Evolutionary conservation across 768 basidiomycete genomes (phyloP).

Genomic region (Cystobasidiopsis lactophilus): DNA sequence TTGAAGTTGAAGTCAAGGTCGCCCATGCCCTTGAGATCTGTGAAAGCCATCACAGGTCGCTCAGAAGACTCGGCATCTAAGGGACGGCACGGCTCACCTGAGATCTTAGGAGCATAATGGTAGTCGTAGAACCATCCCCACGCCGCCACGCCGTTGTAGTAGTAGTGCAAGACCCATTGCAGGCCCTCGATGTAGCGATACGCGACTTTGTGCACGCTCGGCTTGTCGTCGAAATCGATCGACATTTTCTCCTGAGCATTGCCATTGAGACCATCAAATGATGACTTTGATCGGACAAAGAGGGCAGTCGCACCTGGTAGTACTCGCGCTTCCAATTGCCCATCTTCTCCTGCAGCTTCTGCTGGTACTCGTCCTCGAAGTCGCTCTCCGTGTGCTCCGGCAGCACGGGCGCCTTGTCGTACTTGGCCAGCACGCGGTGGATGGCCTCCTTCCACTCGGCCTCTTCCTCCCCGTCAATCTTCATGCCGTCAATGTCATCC

Average conservation of each 20-base stretch:
- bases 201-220: constrained; percentile 45
- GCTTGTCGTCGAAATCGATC: constrained; percentile 44
- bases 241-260: constrained; percentile 79
- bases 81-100: constrained; percentile 41
- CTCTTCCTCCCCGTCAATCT: constrained; percentile 17
- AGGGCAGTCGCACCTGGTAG: constrained; percentile 40
- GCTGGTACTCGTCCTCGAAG: constrained; percentile 57
- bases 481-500: constrained; percentile 24
- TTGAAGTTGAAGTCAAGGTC: constrained; percentile 69
- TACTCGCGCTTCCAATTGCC: constrained; percentile 76
- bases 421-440: constrained; percentile 64
- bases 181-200: constrained; percentile 77
- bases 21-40: constrained; percentile 42
- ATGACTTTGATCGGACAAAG: not conserved
- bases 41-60: constrained; percentile 3
- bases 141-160: constrained; percentile 86
- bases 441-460: constrained; percentile 36
- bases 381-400: constrained; percentile 39
- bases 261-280: no score
- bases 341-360: constrained; percentile 58
- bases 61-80: not conserved
- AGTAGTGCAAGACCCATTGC: constrained; percentile 99
- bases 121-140: constrained; percentile 99
- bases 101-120: constrained; percentile 90
- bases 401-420: constrained; percentile 56